Conservation (phyloP, 2,329 filamentous ascomycete species). For the Fusarium veterinarium region DNA sequence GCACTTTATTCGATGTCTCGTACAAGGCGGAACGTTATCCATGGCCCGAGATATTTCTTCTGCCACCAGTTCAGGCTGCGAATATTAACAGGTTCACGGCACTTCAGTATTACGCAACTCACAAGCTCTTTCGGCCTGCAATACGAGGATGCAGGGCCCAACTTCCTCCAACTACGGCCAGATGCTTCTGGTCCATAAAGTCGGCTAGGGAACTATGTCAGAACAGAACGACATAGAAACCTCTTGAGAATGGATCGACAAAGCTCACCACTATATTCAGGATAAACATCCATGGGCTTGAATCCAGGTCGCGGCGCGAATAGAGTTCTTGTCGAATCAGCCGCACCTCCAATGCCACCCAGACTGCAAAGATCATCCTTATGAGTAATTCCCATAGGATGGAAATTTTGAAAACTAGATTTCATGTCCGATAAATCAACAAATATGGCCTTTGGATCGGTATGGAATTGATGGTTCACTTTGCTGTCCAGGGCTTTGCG, state of each 20-base stretch:
- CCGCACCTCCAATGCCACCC: conserved; percentile 26
- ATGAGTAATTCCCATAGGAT: conserved; percentile 12
- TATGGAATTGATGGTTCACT: conserved; percentile 9
- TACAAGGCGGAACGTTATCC: conserved; percentile 31
- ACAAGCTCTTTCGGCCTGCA: conserved; percentile 29
- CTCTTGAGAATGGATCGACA: rapidly evolving
- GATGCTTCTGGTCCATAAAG: conserved; percentile 32
- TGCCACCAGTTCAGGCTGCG: conserved; percentile 34
- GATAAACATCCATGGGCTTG: conserved; percentile 32
- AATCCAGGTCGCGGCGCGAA: conserved; percentile 21
- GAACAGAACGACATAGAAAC: rapidly evolving
- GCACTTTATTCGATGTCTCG: neutral
- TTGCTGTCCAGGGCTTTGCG: conserved; percentile 1
- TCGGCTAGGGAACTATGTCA: conserved; percentile 5
- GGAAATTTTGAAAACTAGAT: conserved; percentile 19
- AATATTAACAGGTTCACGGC: neutral
- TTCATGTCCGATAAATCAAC: conserved; percentile 10
- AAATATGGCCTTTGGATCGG: conserved; percentile 2
- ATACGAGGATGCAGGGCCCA: conserved; percentile 32
- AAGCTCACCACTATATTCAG: conserved; percentile 23
- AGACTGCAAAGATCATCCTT: conserved; percentile 16
- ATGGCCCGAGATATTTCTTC: conserved; percentile 29
- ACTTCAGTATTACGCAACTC: neutral
- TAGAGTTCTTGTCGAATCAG: conserved; percentile 19
- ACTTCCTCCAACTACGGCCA: conserved; percentile 20